phyloP scores from a whole-genome alignment of 2,329 filamentous ascomycete species.

The Penicillium sp. region DNA sequence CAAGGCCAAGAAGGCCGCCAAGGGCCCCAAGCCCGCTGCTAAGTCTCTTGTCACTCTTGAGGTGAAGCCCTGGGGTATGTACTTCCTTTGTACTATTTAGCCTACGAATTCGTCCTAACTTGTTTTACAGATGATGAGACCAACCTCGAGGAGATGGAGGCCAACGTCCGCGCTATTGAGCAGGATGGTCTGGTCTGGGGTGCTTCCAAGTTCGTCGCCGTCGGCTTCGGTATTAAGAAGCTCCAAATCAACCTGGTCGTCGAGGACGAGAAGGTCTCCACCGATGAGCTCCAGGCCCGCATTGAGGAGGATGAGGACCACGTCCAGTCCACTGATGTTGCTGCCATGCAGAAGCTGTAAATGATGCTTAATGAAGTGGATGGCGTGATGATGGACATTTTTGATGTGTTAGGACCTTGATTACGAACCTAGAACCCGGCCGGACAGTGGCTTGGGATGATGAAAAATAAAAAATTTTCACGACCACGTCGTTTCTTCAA shows the following conservation, averaged over 20 bases:
- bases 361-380: conserved; percentile 32
- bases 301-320: conserved; percentile 88
- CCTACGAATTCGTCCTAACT: conserved; percentile 16
- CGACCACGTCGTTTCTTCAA: conserved; percentile 11
- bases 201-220: conserved; percentile 79
- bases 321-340: conserved; percentile 89
- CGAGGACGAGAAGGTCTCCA: conserved; percentile 93
- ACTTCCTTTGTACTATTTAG: conserved; percentile 1
- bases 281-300: conserved; percentile 80
- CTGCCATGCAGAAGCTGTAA: conserved; percentile 92
- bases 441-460: conserved; percentile 26
- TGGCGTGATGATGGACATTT: conserved; percentile 36
- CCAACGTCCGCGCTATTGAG: conserved; percentile 75
- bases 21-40: conserved; percentile 77
- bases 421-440: conserved; percentile 38
- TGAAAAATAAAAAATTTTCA: conserved; percentile 33
- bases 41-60: conserved; percentile 96
- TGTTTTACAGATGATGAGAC: conserved; percentile 75
- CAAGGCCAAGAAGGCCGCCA: conserved; percentile 93
- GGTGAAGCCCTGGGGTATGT: conserved; percentile 98
- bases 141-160: conserved; percentile 79
- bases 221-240: conserved; percentile 99
- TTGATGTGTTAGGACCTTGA: conserved; percentile 37
- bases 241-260: conserved; percentile 97
- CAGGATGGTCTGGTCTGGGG: conserved; percentile 97